Conservation (phyloP, 106 monocot species). For the Ottelia alismoides region DNA sequence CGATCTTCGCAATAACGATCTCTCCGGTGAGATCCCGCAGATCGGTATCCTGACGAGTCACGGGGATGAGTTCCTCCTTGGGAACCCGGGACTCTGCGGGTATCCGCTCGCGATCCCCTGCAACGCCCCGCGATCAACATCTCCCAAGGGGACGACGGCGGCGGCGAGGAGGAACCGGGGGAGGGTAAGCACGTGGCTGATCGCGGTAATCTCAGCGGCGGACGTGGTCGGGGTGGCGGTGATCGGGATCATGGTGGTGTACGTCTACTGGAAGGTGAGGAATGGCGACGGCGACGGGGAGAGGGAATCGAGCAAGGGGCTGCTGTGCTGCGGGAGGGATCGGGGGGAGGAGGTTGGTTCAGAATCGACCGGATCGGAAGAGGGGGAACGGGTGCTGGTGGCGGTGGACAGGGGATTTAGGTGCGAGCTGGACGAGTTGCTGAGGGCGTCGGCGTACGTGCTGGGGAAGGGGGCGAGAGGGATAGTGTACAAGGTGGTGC, state of each 20-base stretch:
- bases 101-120: slow-evolving; percentile 46
- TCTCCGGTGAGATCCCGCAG: slow-evolving; percentile 91
- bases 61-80: slow-evolving; percentile 31
- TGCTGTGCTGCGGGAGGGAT: neutral
- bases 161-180: neutral
- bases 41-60: slow-evolving; percentile 34
- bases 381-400: slow-evolving; percentile 36
- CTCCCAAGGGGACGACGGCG: neutral
- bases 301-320: slow-evolving; percentile 20
- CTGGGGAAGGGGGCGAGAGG: slow-evolving; percentile 69
- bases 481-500: slow-evolving; percentile 94
- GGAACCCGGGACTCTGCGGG: slow-evolving; percentile 61
- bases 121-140: neutral
- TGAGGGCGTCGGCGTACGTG: slow-evolving; percentile 86
- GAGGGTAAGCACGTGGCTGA: slow-evolving; percentile 20
- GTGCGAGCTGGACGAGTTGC: slow-evolving; percentile 77
- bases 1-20: slow-evolving; percentile 75
- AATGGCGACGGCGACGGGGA: slow-evolving; percentile 10
- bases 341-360: neutral
- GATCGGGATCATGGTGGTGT: slow-evolving; percentile 42
- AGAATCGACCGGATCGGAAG: no score
- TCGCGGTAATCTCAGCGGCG: slow-evolving; percentile 43
- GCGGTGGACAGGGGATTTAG: slow-evolving; percentile 60
- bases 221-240: slow-evolving; percentile 50
- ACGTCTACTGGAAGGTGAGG: slow-evolving; percentile 59